Evolutionary conservation across 1,284 basidiomycete species (phyloP).

Genomic region (Takashimella tepidaria): DNA sequence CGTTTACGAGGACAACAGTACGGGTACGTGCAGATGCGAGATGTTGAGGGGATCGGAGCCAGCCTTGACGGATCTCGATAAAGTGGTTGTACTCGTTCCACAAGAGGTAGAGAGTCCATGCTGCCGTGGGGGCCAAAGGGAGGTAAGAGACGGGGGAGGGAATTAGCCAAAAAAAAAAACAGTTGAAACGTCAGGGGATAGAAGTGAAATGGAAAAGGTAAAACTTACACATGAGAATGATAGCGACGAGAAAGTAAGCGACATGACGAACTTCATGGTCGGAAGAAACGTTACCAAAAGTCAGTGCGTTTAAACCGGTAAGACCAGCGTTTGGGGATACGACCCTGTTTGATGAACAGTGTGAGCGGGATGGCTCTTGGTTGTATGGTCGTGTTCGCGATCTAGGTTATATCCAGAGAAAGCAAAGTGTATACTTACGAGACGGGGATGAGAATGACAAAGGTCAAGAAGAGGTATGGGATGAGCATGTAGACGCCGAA

Average conservation of each 20-base stretch:
- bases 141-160: too few relatives aligned
- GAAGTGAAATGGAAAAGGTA: slow-evolving; percentile 1
- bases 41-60: slow-evolving; percentile 71
- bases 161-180: too few relatives aligned
- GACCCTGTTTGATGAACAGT: slow-evolving; percentile 19
- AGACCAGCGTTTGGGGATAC: slow-evolving; percentile 51
- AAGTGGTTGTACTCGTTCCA: slow-evolving; percentile 75
- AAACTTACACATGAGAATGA: slow-evolving; percentile 66
- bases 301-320: slow-evolving; percentile 66
- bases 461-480: slow-evolving; percentile 61
- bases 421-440: slow-evolving; percentile 23
- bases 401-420: not conserved
- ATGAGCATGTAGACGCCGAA: slow-evolving; percentile 61
- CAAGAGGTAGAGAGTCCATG: slow-evolving; percentile 80
- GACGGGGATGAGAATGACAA: slow-evolving; percentile 50
- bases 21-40: slow-evolving; percentile 71
- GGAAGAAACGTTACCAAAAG: slow-evolving; percentile 68
- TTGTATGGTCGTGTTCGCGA: too few relatives aligned
- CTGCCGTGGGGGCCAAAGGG: too few relatives aligned
- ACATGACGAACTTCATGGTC: slow-evolving; percentile 59
- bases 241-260: slow-evolving; percentile 68
- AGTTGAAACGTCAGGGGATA: too few relatives aligned
- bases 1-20: slow-evolving; percentile 82
- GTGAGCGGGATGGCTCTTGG: slow-evolving; percentile 1
- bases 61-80: slow-evolving; percentile 72